Conservation (phyloP, 352 stramenopile species). For the Phytophthora idaei region DNA sequence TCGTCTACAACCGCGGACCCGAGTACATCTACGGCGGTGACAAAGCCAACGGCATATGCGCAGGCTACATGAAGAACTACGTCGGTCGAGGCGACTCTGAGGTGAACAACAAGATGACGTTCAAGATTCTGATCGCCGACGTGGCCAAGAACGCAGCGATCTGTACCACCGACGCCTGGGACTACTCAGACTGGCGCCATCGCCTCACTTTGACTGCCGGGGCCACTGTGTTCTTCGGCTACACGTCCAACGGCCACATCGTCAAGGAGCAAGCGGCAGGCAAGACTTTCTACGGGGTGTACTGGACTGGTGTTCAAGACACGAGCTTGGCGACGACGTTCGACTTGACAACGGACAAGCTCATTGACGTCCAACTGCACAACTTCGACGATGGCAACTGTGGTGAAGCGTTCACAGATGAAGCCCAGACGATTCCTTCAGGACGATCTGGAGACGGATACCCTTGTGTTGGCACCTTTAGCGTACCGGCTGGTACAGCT, state of each 20-base stretch:
- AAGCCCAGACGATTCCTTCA: slow-evolving; percentile 42
- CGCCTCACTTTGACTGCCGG: slow-evolving; percentile 47
- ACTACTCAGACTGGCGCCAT: slow-evolving; percentile 48
- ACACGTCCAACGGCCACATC: slow-evolving; percentile 70
- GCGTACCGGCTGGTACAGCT: slow-evolving; percentile 47
- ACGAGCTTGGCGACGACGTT: slow-evolving; percentile 52
- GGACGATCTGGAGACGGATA: slow-evolving; percentile 56
- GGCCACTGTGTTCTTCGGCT: slow-evolving; percentile 63
- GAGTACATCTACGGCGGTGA: slow-evolving; percentile 63
- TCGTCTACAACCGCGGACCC: slow-evolving; percentile 63
- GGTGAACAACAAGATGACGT: slow-evolving; percentile 48
- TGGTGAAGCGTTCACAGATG: slow-evolving; percentile 50
- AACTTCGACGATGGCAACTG: slow-evolving; percentile 77
- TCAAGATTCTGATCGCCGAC: slow-evolving; percentile 66
- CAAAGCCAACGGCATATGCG: slow-evolving; percentile 51
- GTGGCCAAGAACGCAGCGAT: slow-evolving; percentile 37
- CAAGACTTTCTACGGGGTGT: slow-evolving; percentile 64
- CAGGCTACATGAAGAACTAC: slow-evolving; percentile 75
- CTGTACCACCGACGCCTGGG: slow-evolving; percentile 38
- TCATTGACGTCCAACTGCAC: slow-evolving; percentile 67
- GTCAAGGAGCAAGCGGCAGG: slow-evolving; percentile 62
- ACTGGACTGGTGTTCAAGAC: slow-evolving; percentile 54
- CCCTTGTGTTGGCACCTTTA: slow-evolving; percentile 57
- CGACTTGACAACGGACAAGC: slow-evolving; percentile 55
- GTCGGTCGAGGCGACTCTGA: slow-evolving; percentile 48